These are phyloP conservation scores for Papiliotrema flavescens DNA, from an alignment of 1,284 basidiomycete species.

Conservation along the genomic window DNA sequence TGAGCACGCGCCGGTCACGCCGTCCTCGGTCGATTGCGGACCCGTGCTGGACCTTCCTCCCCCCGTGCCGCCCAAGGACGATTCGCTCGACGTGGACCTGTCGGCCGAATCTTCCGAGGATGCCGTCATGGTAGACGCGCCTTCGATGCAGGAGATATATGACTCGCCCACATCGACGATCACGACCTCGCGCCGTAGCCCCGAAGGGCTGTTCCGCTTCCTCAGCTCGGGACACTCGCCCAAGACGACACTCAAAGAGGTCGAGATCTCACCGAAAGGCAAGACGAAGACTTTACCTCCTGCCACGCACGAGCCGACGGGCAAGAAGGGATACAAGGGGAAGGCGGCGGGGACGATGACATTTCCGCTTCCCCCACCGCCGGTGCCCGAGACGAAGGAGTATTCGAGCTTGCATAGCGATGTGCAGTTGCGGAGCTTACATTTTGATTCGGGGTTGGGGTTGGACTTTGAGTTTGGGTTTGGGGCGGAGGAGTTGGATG, in stretches of 20 bases:
- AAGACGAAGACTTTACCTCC: neutral
- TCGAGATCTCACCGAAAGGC: too few relatives aligned
- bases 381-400: neutral
- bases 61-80: neutral
- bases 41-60: neutral
- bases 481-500: too few relatives aligned
- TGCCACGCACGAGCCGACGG: neutral
- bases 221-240: neutral
- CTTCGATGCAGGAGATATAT: neutral
- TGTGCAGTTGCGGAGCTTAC: conserved; percentile 9
- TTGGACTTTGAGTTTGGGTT: too few relatives aligned
- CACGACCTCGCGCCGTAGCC: neutral
- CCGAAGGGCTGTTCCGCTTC: conserved; percentile 6
- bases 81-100: neutral
- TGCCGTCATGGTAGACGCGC: neutral
- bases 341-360: neutral
- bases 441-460: too few relatives aligned
- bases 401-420: conserved; percentile 13
- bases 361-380: neutral
- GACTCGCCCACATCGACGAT: neutral
- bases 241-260: too few relatives aligned
- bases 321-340: neutral
- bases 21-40: neutral
- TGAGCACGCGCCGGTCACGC: conserved; percentile 2
- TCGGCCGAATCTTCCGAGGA: neutral